Base-by-base conservation (phyloP, 768 basidiomycete species). In the Pleurotus tuber-regium region DNA sequence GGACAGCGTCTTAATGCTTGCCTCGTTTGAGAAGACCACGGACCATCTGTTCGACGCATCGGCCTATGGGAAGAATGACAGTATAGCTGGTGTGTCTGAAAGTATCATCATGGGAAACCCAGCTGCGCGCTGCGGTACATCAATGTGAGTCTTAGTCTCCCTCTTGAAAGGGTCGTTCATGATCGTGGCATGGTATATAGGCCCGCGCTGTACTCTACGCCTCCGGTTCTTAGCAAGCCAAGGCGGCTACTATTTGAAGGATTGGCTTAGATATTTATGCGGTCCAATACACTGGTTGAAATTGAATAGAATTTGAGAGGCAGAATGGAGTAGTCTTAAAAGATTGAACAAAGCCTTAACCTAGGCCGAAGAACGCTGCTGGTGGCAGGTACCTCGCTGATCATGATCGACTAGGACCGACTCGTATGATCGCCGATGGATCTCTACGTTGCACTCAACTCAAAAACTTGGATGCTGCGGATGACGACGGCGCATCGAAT, bases 51-150 rank as follows among this genome's bases (percentile, higher is more conserved):
- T 99, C 70, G 94, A 99, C 63, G 97, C 97, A 2, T 88, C 97
- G 8, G 91, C 97, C 2, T 95, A 88, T 66, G 92, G 94, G 9
- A 98, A 98, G 70, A 92, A 85, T 43, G 97, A 99, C 63, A 83
- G 80, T 51, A 97, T 99, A 49, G 86, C 92, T 25, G 97, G 97
- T 44, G 96, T 99, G 4, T 98, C 97, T 16, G 97, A 99, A 68
- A 98, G 96, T 65, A 99, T 99, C 65, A 98, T 99, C 68, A 95
- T 99, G 93, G 95, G 95, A 26, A 97, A 96, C 61, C 86, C 95
- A 30, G 94, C 95, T 1, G 88, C 92, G 4, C 89, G 84, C 61
- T 95, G 93, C 61, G 95, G 95, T 23, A 98, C 95, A 7, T 95
- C 93, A 0, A 87, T 98, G 93, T 95, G 63, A 55, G 82, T 69